phyloP scores from a whole-genome alignment of 768 basidiomycete genomes.

The Suillus sp. region DNA sequence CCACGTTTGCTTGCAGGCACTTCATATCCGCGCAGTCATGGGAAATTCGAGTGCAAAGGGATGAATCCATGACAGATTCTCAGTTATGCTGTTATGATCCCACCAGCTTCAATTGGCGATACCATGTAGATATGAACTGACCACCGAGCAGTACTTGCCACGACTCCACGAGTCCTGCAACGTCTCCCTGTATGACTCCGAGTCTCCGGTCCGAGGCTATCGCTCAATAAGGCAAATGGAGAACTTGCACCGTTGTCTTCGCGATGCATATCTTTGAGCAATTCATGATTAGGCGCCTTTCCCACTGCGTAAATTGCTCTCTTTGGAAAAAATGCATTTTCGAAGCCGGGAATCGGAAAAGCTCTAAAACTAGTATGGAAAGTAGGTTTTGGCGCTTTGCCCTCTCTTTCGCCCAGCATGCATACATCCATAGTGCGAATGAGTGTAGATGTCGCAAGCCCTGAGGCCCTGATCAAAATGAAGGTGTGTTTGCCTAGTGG shows the following conservation, averaged over 20 bases:
- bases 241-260: conserved; percentile 5
- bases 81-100: background rate
- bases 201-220: background rate
- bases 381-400: background rate
- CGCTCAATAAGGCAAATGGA: background rate
- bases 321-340: background rate
- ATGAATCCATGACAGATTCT: background rate
- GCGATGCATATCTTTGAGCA: background rate
- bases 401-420: background rate
- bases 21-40: conserved; percentile 9
- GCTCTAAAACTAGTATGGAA: background rate
- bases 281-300: background rate
- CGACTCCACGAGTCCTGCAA: no score
- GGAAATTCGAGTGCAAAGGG: background rate
- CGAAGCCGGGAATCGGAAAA: background rate
- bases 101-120: background rate
- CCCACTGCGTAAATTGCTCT: background rate
- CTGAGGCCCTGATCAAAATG: background rate
- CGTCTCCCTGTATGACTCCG: no score
- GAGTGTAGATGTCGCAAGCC: background rate
- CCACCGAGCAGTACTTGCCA: background rate
- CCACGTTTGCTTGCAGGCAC: background rate
- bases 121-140: background rate
- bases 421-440: background rate
- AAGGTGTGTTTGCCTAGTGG: background rate